Evolutionary conservation across 2,329 filamentous ascomycete genomes (phyloP), one percentile per base, ranked within the genome.

Genomic region (Colletotrichum eleusines): DNA sequence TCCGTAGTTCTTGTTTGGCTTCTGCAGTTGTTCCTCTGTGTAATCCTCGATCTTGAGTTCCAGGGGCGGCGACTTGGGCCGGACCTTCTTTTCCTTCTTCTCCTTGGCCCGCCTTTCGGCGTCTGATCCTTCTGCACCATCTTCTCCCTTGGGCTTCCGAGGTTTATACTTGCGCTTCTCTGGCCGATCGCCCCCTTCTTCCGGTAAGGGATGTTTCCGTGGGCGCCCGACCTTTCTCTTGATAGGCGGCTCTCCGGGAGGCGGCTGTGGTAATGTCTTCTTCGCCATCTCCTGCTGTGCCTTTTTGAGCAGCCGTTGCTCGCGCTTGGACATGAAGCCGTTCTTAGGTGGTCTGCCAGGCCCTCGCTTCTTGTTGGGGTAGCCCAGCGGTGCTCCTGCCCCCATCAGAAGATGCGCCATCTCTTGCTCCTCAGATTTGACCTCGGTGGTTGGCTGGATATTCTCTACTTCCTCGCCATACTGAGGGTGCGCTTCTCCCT

Each of bases 271-370:
- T 40, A 84, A 74, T 5, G 84, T 86, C 76, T 88, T 86, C 79
- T 86, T 86, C 28, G 84, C 85, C 74, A 80, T 80, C 72, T 87
- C 86, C 73, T 85, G 83, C 50, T 82, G 80, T 71, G 86, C 83
- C 78, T 91, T 92, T 81, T 91, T 89, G 9, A 90, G 85, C 58
- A 90, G 79, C 23, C 89, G 85, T 74, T 91, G 87, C 76, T 94
- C 91, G 67, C 93, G 86, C 80, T 94, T 94, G 1, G 92, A 95
- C 89, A 94, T 93, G 77, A 94, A 87, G 35, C 93, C 93, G 76
- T 95, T 92, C 82, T 95, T 95, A 0, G 93, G 93, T 26, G 93
- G 93, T 63, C 93, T 85, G n/a, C 93, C 93, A 12, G 93, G 93
- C 18, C 93, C 93, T 74, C 92, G 90, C 73, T 92, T 91, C 80